phyloP scores from a whole-genome alignment of 2,329 filamentous ascomycete species.

The Cercospora sojina region DNA sequence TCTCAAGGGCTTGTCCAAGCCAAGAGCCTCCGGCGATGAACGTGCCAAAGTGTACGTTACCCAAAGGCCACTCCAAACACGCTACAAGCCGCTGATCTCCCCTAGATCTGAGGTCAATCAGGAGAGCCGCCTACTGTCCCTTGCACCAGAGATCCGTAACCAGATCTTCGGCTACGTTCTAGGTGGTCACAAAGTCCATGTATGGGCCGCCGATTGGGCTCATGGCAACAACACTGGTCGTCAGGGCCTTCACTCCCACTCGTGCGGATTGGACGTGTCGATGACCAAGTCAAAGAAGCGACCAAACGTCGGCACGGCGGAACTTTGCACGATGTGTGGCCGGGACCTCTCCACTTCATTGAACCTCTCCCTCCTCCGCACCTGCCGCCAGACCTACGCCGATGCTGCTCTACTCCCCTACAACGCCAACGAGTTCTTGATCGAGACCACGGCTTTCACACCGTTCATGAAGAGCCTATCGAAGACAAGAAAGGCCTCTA shows the following conservation, averaged over 20 bases:
- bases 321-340: neutral
- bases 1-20: neutral
- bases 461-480: neutral
- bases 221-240: neutral
- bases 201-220: neutral
- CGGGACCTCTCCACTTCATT: neutral
- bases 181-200: neutral
- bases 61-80: neutral
- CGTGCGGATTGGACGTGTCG: neutral
- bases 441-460: neutral
- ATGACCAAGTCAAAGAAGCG: neutral
- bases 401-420: neutral
- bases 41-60: neutral
- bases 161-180: neutral
- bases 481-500: neutral
- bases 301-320: neutral
- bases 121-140: neutral
- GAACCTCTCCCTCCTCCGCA: neutral
- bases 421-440: neutral
- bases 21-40: neutral
- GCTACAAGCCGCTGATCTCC: neutral
- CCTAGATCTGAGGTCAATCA: neutral
- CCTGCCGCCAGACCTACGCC: neutral
- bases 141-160: neutral
- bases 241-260: neutral